Percentiles rank a stretch among this genome's conserved stretches.
These are phyloP conservation scores for Fraxinus americana DNA, from an alignment of 257 asterid species.

Conservation along the genomic window DNA sequence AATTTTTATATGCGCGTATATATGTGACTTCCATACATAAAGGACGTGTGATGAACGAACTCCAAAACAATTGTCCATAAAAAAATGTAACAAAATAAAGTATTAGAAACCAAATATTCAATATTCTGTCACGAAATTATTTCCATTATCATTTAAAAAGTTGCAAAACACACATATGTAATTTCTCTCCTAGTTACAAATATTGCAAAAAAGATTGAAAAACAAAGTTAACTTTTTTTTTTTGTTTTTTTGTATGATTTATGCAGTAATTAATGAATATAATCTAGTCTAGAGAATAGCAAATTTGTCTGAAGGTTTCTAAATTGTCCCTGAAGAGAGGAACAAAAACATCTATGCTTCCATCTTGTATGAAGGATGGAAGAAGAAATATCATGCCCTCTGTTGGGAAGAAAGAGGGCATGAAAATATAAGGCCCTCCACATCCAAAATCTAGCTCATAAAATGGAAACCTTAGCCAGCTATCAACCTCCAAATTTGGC, in stretches of 20 bases:
- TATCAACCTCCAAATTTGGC: conserved; percentile 79
- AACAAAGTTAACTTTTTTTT: background rate
- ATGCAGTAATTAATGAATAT: no score
- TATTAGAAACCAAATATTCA: background rate
- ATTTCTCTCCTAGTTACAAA: background rate
- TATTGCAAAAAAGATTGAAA: background rate
- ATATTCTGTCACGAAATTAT: background rate
- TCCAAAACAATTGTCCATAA: background rate
- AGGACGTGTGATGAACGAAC: conserved; percentile 20
- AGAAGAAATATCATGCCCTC: conserved; percentile 75
- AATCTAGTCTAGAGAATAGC: conserved; percentile 54
- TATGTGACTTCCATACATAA: conserved; percentile 15
- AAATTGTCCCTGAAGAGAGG: conserved; percentile 63
- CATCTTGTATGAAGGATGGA: conserved; percentile 65
- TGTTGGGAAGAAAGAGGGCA: conserved; percentile 72
- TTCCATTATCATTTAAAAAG: background rate
- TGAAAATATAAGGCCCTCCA: conserved; percentile 71
- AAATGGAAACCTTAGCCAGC: conserved; percentile 89
- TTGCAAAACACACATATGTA: background rate
- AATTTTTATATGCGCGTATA: background rate
- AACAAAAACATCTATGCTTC: conserved; percentile 74
- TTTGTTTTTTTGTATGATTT: background rate
- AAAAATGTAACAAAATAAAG: background rate
- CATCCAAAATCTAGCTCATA: conserved; percentile 75
- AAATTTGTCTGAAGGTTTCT: conserved; percentile 54